Evolutionary conservation across 2,329 filamentous ascomycete species (phyloP), one percentile per base, ranked within the genome.

Genomic region (Orbilia blumenaviensis): DNA sequence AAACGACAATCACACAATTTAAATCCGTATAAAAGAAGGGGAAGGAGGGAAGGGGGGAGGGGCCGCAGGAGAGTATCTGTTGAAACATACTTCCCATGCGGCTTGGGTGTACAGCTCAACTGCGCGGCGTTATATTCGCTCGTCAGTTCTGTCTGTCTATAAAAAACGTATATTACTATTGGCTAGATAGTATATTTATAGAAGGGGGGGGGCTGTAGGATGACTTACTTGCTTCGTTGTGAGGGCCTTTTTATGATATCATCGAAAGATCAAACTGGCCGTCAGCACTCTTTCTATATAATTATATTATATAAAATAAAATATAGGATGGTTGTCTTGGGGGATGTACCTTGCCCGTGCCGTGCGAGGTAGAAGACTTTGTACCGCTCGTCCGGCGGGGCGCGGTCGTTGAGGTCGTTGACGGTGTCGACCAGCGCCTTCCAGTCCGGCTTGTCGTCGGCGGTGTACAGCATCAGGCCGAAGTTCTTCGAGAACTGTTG

Each of bases 281-380:
- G n/a, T n/a, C n/a, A n/a, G n/a, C n/a, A n/a, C n/a, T n/a, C n/a
- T n/a, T n/a, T n/a, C n/a, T n/a, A n/a, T n/a, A n/a, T n/a, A n/a
- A n/a, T n/a, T n/a, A n/a, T n/a, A 16, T 41, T n/a, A 41, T 41
- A 41, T 41, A 41, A 61, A 25, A 61, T 42, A 12, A 8, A 36
- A n/a, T n/a, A n/a, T n/a, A n/a, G n/a, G n/a, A n/a, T n/a, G n/a
- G n/a, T n/a, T n/a, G n/a, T n/a, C n/a, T n/a, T n/a, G 16, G 14
- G 7, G 27, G 89, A 87, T 84, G n/a, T 88, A 10, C 90, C 90
- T 82, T 92, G 87, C 21, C 90, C 91, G 80, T 92, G 91, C 41
- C 91, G 88, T 0, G 88, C 90, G 81, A 91, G 85, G 82, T 89
- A 89, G 29, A 92, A 81, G 8, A 93, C 84, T 80, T 90, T 90